Evolutionary conservation across 2,329 filamentous ascomycete species (phyloP), one percentile per base, ranked within the genome.

Genomic region (Lasiodiplodia sp.): DNA sequence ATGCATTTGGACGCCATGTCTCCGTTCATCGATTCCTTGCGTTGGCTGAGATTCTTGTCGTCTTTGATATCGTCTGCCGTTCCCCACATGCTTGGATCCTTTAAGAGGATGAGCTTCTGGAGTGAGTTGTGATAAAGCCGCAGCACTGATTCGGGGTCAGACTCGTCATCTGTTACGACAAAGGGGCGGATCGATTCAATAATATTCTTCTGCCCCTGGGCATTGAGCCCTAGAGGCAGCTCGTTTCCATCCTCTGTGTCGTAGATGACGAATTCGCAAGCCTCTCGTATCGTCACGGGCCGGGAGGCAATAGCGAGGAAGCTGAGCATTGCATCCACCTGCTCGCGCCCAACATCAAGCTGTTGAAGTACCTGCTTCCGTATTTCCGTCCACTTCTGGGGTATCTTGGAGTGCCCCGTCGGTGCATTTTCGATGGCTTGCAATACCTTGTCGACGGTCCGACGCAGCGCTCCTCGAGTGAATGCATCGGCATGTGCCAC

Each of bases 121-220:
- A 67, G 55, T 3, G 65, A 67, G 21, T 40, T 40, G 40, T 67
- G 65, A 7, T 52, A 49, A 2, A 60, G 44, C 7, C 55, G 28
- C 12, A 67, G 25, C 21, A 52, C n/a, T 16, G 64, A 47, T 1
- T 67, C 38, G 4, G 40, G 49, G 18, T 21, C 44, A 10, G 44
- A 21, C 53, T 51, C n/a, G 16, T 28, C 64, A 2, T 67, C 40
- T 3, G 44, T 49, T 7, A 16, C 28, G 53, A 67, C 37, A 16
- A 67, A 51, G 14, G 38, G 40, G 2, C 40, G 53, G 38, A 51
- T 49, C 28, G 23, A 28, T 6, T 67, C 23, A 1, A 67, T n/a
- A 2, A 58, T 12, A 1, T 10, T 37, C 6, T 14, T 25, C n/a
- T 31, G 14, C 4, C 51, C 53, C 10, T 49, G 40, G 7, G n/a